These are phyloP conservation scores for Saksenaea vasiformis DNA, from an alignment of 371 early-diverging fungal species.

Conservation along the genomic window DNA sequence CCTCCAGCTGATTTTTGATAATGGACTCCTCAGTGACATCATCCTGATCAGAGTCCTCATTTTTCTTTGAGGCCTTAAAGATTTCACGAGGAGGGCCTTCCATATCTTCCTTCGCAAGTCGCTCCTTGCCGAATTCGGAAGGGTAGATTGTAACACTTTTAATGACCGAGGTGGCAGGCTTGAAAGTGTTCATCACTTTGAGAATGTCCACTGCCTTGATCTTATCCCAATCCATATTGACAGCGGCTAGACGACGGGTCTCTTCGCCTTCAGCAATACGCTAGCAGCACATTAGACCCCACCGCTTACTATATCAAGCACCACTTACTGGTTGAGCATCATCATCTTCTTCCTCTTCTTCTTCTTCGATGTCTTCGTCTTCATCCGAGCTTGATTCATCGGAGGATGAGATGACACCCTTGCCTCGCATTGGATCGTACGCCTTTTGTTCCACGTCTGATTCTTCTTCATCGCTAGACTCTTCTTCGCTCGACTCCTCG, in stretches of 20 bases:
- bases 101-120: slow-evolving; percentile 70
- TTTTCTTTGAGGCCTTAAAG: slow-evolving; percentile 54
- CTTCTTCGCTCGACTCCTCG: slow-evolving; percentile 24
- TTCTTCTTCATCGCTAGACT: slow-evolving; percentile 24
- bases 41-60: slow-evolving; percentile 46
- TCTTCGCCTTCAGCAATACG: slow-evolving; percentile 83
- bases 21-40: slow-evolving; percentile 53
- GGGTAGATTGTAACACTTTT: slow-evolving; percentile 86
- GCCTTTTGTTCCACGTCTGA: slow-evolving; percentile 19
- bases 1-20: slow-evolving; percentile 57
- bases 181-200: slow-evolving; percentile 86
- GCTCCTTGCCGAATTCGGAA: slow-evolving; percentile 95
- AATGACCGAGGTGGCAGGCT: slow-evolving; percentile 75
- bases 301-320: slow-evolving; percentile 7
- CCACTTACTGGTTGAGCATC: slow-evolving; percentile 42
- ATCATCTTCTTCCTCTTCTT: slow-evolving; percentile 57
- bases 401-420: slow-evolving; percentile 70
- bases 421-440: slow-evolving; percentile 87
- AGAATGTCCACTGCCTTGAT: slow-evolving; percentile 85
- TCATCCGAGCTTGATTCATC: slow-evolving; percentile 55
- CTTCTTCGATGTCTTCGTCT: slow-evolving; percentile 57
- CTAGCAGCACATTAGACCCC: slow-evolving; percentile 13
- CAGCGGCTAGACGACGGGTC: slow-evolving; percentile 86
- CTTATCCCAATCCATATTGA: slow-evolving; percentile 98
- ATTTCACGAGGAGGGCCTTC: slow-evolving; percentile 88